Percentiles rank a stretch among this genome's conserved stretches.
Conservation (phyloP, 1,139 yeast species). For the Sugiyamaella paludigena region DNA sequence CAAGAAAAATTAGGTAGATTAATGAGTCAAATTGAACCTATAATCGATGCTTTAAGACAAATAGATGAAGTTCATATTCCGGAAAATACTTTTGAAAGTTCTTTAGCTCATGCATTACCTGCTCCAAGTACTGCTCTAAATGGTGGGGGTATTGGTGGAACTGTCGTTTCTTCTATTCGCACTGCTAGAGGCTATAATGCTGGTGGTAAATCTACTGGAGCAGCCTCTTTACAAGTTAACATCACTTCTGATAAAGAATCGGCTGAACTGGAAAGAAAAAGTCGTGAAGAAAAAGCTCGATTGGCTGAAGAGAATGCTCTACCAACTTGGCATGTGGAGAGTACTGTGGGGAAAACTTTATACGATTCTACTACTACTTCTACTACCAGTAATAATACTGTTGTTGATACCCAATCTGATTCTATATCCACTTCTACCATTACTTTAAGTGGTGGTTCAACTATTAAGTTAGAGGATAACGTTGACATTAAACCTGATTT, state of each 20-base stretch:
- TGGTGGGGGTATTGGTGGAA: slow-evolving; percentile 10
- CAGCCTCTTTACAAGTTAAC: slow-evolving; percentile 71
- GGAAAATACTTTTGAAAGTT: slow-evolving; percentile 82
- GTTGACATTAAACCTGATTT: slow-evolving; percentile 44
- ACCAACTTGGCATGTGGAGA: slow-evolving; percentile 93
- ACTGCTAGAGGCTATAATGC: slow-evolving; percentile 14
- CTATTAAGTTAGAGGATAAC: slow-evolving; percentile 15
- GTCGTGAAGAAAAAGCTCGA: slow-evolving; percentile 60
- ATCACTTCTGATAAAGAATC: slow-evolving; percentile 90
- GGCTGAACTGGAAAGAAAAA: slow-evolving; percentile 52
- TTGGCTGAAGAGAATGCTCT: slow-evolving; percentile 82
- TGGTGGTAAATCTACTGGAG: slow-evolving; percentile 21
- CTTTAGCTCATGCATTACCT: slow-evolving; percentile 76
- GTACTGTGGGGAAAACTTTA: slow-evolving; percentile 69
- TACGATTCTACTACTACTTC: slow-evolving; percentile 47
- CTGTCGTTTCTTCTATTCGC: slow-evolving; percentile 8
- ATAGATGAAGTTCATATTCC: slow-evolving; percentile 84
- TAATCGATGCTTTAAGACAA: slow-evolving; percentile 75
- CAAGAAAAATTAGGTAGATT: slow-evolving; percentile 80
- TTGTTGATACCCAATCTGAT: slow-evolving; percentile 11
- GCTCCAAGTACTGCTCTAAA: slow-evolving; percentile 52
- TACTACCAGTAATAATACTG: slow-evolving; percentile 37
- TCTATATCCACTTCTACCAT: not conserved
- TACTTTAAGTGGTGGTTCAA: slow-evolving; percentile 5
- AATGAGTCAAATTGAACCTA: slow-evolving; percentile 88